Conservation (phyloP, 768 basidiomycete species). For the Paxillus ammoniavirescens region DNA sequence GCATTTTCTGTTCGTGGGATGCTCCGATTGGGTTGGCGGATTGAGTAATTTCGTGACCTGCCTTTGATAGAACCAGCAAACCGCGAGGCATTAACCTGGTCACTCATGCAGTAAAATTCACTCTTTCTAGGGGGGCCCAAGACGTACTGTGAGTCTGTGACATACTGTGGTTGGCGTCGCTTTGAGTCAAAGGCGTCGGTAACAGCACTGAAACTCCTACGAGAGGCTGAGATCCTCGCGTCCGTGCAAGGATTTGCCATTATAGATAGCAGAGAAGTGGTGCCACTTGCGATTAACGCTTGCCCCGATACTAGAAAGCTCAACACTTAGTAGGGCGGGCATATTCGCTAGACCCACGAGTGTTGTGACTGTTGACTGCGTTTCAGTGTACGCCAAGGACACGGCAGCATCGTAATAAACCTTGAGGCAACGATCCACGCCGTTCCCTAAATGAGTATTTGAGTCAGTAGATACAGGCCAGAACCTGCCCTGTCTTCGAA, state of each 20-base stretch:
- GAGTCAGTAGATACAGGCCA: not conserved
- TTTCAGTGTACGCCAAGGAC: not conserved
- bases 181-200: not conserved
- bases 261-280: too few relatives aligned
- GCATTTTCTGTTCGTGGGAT: not conserved
- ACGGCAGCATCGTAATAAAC: not conserved
- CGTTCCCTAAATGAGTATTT: not conserved
- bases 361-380: too few relatives aligned
- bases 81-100: not conserved
- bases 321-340: too few relatives aligned
- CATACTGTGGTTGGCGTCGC: not conserved
- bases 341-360: too few relatives aligned
- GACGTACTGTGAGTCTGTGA: not conserved
- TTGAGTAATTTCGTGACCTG: not conserved
- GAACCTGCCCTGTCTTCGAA: not conserved
- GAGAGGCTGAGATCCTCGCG: not conserved
- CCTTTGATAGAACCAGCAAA: not conserved
- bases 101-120: not conserved
- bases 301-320: too few relatives aligned
- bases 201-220: not conserved
- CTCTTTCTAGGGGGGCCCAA: not conserved
- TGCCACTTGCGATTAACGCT: too few relatives aligned
- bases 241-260: not conserved
- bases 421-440: not conserved
- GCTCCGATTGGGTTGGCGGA: not conserved